Conservation (phyloP, 768 basidiomycete genomes). For the Tulasnella sp. region DNA sequence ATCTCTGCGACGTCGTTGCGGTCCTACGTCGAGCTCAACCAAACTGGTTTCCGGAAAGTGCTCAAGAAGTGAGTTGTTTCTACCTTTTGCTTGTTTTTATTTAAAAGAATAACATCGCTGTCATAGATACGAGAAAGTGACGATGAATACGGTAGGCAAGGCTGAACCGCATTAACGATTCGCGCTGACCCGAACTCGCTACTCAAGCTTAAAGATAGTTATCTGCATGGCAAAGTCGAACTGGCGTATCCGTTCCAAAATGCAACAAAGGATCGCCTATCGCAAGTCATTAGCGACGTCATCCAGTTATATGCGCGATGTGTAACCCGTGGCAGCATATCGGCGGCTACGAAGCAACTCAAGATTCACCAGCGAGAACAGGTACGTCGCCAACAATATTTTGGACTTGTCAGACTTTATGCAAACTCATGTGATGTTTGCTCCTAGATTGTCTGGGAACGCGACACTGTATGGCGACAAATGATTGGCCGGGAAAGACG, state of each 20-base stretch:
- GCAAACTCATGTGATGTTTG: neutral
- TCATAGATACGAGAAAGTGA: slow-evolving; percentile 90
- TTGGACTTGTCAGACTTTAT: slow-evolving; percentile 27
- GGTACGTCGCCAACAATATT: slow-evolving; percentile 39
- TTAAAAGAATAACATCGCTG: neutral
- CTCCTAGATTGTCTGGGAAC: slow-evolving; percentile 83
- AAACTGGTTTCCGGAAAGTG: slow-evolving; percentile 93
- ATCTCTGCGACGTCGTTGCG: slow-evolving; percentile 73
- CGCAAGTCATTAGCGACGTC: slow-evolving; percentile 60
- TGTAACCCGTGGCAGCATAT: slow-evolving; percentile 71
- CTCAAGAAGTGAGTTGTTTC: slow-evolving; percentile 77
- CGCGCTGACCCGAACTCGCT: neutral
- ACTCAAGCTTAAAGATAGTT: slow-evolving; percentile 70
- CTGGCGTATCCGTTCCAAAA: slow-evolving; percentile 67
- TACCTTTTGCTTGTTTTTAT: neutral
- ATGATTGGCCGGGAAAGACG: slow-evolving; percentile 86
- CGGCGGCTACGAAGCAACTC: slow-evolving; percentile 76
- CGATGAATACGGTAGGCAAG: slow-evolving; percentile 59
- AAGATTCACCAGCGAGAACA: slow-evolving; percentile 87
- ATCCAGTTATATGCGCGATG: slow-evolving; percentile 82
- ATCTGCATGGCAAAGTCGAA: slow-evolving; percentile 74
- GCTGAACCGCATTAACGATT: neutral
- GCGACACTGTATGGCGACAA: slow-evolving; percentile 96
- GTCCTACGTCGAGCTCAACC: slow-evolving; percentile 89
- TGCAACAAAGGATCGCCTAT: slow-evolving; percentile 63